Conservation (phyloP, 495 filamentous ascomycete species). For the Penicillium cinerascens region DNA sequence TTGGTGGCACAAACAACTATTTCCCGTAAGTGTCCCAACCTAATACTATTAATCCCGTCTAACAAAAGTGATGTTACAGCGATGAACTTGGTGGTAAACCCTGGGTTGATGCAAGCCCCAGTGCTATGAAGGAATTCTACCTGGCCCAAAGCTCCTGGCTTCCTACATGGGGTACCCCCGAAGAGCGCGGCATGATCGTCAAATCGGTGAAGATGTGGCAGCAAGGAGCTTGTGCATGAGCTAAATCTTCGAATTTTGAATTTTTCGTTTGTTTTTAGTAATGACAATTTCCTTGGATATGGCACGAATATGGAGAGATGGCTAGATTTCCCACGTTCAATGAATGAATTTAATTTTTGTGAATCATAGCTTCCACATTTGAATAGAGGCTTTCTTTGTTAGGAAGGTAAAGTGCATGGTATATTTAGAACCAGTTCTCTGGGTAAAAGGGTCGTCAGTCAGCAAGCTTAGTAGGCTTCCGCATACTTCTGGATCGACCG, state of each 20-base stretch:
- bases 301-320: too few species aligned
- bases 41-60: neutral
- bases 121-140: conserved; percentile 67
- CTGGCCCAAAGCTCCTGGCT: conserved; percentile 49
- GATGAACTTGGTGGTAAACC: conserved; percentile 69
- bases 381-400: too few species aligned
- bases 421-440: too few species aligned
- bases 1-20: conserved; percentile 82
- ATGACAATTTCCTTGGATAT: neutral
- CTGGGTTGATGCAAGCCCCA: conserved; percentile 64
- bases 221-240: conserved; percentile 42
- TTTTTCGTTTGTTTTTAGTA: neutral
- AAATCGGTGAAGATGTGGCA: conserved; percentile 78
- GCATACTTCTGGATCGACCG: too few species aligned
- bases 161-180: conserved; percentile 63
- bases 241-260: neutral
- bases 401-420: too few species aligned
- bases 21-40: conserved; percentile 37
- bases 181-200: conserved; percentile 63
- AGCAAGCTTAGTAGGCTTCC: too few species aligned
- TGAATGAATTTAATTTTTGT: too few species aligned
- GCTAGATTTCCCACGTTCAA: too few species aligned
- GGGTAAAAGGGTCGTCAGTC: too few species aligned
- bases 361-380: too few species aligned
- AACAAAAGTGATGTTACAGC: conserved; percentile 22